Evolutionary conservation across 306 rosid genomes (phyloP).

Genomic region (Arachis stenosperma): DNA sequence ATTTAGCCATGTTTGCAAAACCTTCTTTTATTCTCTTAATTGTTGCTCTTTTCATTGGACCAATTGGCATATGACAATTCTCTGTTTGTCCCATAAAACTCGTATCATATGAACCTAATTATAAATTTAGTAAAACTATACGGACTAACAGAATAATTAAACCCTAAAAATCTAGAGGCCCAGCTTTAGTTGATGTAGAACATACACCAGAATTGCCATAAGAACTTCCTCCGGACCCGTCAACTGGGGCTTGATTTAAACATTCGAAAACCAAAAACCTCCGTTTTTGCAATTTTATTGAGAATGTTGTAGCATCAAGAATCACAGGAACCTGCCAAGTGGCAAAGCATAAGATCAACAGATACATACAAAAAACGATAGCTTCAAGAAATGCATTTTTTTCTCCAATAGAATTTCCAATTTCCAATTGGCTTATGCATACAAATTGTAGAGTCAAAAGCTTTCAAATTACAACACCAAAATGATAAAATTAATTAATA

Average conservation of each 20-base stretch:
- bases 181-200: conserved; percentile 64
- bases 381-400: conserved; percentile 9
- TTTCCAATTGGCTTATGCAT: background rate
- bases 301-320: conserved; percentile 77
- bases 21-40: too few relatives aligned
- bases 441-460: conserved; percentile 6
- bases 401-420: background rate
- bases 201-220: conserved; percentile 75
- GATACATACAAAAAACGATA: background rate
- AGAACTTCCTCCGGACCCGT: conserved; percentile 76
- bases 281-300: conserved; percentile 78
- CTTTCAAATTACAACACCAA: conserved; percentile 3
- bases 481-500: background rate
- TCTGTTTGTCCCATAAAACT: too few relatives aligned
- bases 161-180: conserved; percentile 68
- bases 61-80: too few relatives aligned
- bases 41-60: too few relatives aligned
- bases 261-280: conserved; percentile 83
- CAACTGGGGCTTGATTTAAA: conserved; percentile 87
- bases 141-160: too few relatives aligned
- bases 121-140: too few relatives aligned
- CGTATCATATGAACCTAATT: too few relatives aligned
- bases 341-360: conserved; percentile 18
- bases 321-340: conserved; percentile 68
- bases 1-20: too few relatives aligned